Evolutionary conservation across 2,329 filamentous ascomycete genomes (phyloP), one percentile per base, ranked within the genome.

Genomic region (Cladophialophora exuberans): DNA sequence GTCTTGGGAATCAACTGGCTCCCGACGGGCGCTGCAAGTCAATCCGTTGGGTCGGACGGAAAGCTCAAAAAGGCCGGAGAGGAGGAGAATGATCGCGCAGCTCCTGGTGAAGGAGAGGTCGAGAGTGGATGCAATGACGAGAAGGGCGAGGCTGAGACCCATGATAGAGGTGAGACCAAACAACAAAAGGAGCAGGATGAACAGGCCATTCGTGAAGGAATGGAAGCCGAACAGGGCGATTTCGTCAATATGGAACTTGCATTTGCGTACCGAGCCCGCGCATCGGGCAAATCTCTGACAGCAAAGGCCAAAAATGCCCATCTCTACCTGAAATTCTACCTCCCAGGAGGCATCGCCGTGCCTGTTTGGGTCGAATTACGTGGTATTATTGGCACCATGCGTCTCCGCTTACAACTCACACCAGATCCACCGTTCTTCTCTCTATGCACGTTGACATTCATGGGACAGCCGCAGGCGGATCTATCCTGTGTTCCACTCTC

Each of bases 221-320:
- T 89, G 84, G 84, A 88, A 63, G 87, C 85, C 2, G 87, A 90
- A 68, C 86, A 90, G 66, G 87, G 87, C 9, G 87, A 90, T 60
- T 90, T 90, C 64, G 80, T 90, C 68, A 91, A 91, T 65, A 72
- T 91, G 48, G 88, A 92, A 66, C 74, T 90, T 13, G 86, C 86
- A 0, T 86, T 91, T 64, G 84, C 88, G 1, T 92, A 91, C 68
- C 79, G 85, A 30, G 83, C 84, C 7, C 79, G 84, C 25, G 81
- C 82, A 0, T 81, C 79, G 6, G 79, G 80, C 25, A 83, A 82
- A 59, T 83, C 80, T 2, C 75, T 89, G 59, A 78, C 77, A 60
- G 75, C 77, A 45, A 86, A 87, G 59, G 80, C 85, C 13, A 87
- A 88, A 64, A 88, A 89, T 64, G 87, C 87, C 26, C 87, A 90